Evolutionary conservation across 139 green algal genomes (phyloP).

Genomic region (Tetradesmus obliquus): DNA sequence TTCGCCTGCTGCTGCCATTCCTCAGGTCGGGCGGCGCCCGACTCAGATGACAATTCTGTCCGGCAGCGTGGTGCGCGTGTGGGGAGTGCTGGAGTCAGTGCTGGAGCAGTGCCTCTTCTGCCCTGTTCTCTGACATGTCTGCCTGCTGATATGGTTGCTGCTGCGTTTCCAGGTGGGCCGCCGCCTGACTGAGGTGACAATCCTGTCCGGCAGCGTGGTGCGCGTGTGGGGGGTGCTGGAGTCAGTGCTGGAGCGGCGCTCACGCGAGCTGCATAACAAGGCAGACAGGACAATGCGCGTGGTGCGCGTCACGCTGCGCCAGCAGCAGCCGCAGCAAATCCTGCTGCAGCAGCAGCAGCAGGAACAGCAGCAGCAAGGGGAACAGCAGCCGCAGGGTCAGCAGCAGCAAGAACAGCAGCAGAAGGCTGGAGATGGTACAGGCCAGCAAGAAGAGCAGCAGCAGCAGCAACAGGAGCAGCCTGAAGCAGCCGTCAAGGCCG

Average conservation of each 20-base stretch:
- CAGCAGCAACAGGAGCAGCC: not conserved
- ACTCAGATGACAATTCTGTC: constrained; percentile 75
- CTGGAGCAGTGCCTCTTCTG: constrained; percentile 56
- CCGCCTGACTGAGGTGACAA: constrained; percentile 69
- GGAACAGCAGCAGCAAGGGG: not conserved
- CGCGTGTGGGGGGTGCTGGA: constrained; percentile 88
- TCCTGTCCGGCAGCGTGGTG: constrained; percentile 80
- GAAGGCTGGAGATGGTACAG: not conserved
- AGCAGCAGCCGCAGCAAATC: not conserved
- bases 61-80: constrained; percentile 81
- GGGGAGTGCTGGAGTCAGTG: constrained; percentile 81
- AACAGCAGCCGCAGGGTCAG: not conserved
- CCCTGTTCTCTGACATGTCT: not conserved
- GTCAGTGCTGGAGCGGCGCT: constrained; percentile 68
- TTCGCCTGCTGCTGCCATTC: not conserved
- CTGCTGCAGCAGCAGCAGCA: not conserved
- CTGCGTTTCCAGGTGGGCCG: constrained; percentile 58
- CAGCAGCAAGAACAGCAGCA: not conserved
- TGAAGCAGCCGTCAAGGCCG: no score
- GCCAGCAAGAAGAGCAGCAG: not conserved
- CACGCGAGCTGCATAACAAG: constrained; percentile 70
- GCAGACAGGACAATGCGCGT: constrained; percentile 79
- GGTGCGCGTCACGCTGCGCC: constrained; percentile 59
- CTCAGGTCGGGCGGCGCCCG: constrained; percentile 67
- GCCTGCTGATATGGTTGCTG: not conserved